Conservation (phyloP, 805 yeast species). For the Starmerella etchellsii region DNA sequence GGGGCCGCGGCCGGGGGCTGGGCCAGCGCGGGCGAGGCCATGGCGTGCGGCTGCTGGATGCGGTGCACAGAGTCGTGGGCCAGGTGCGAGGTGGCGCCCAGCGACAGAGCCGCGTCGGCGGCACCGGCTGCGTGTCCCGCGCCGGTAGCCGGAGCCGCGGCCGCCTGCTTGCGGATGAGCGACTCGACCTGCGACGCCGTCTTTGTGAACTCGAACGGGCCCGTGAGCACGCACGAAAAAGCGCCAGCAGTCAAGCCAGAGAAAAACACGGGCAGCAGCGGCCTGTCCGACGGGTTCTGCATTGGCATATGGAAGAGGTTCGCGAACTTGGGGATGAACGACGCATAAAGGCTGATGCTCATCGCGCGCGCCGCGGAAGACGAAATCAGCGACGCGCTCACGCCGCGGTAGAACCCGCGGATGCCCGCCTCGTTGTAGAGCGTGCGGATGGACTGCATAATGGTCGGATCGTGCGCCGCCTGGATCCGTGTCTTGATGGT, state of each 20-base stretch:
- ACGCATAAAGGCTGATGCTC: constrained; percentile 20
- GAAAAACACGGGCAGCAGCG: constrained; percentile 20
- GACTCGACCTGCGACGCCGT: constrained; percentile 59
- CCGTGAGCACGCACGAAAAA: constrained; percentile 38
- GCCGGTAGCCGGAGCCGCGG: neutral
- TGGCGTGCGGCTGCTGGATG: neutral
- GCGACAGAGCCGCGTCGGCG: neutral
- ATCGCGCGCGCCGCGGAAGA: constrained; percentile 30
- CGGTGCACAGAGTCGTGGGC: neutral
- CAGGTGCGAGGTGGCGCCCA: neutral
- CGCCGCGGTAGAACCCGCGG: constrained; percentile 61
- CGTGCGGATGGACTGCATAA: constrained; percentile 42
- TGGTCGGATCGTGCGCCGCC: constrained; percentile 42
- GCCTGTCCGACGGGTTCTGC: constrained; percentile 14
- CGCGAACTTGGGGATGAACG: constrained; percentile 15
- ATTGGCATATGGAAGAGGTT: constrained; percentile 10
- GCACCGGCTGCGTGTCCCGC: neutral
- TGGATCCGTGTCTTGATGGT: constrained; percentile 82
- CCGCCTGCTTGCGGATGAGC: constrained; percentile 16
- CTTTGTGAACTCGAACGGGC: constrained; percentile 80
- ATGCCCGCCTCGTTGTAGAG: constrained; percentile 53
- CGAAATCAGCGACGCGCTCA: constrained; percentile 58
- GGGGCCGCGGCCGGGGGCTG: neutral
- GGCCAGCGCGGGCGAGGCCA: neutral
- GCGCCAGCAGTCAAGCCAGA: constrained; percentile 62